Percentiles rank a stretch among this genome's conserved stretches.
phyloP scores from a whole-genome alignment of 2,329 filamentous ascomycete genomes.

The Colletotrichum nymphaeae region DNA sequence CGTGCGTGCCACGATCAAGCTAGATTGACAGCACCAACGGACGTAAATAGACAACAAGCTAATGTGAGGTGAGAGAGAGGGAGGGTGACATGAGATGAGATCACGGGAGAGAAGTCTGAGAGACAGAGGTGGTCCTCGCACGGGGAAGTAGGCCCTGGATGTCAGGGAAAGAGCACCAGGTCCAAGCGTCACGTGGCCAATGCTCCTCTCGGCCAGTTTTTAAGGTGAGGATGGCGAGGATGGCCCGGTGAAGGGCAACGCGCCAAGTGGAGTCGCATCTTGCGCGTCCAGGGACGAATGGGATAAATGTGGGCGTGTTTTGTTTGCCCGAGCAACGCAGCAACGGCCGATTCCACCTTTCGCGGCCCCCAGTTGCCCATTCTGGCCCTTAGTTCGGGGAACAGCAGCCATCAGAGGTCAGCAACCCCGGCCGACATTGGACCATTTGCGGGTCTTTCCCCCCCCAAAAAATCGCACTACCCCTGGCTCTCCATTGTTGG shows the following conservation, averaged over 20 bases:
- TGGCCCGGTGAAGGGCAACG: background rate
- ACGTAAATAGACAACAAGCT: background rate
- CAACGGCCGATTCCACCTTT: conserved; percentile 5
- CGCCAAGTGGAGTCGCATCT: conserved; percentile 19
- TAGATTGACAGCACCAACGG: background rate
- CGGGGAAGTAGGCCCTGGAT: background rate
- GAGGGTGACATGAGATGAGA: too few species aligned
- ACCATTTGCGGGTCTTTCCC: background rate
- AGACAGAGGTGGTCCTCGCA: too few species aligned
- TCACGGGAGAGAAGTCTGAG: too few species aligned
- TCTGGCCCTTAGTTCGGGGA: background rate
- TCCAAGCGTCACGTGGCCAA: conserved; percentile 4
- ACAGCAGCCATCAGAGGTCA: background rate
- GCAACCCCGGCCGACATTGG: background rate
- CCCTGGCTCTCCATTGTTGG: conserved; percentile 14
- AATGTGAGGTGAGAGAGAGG: background rate
- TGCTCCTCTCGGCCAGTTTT: background rate
- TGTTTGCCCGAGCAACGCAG: conserved; percentile 34
- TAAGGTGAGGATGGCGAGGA: conserved; percentile 4
- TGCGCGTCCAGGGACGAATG: conserved; percentile 9
- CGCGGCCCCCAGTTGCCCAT: background rate
- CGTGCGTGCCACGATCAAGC: background rate
- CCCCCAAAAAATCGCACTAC: background rate
- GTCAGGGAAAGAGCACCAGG: background rate
- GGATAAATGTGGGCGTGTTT: conserved; percentile 19